A percentile compares a stretch with the other conserved stretches of the same genome.
phyloP scores from a whole-genome alignment of 192 early-diverging fungal genomes.

The Chytriomyces confervae region DNA sequence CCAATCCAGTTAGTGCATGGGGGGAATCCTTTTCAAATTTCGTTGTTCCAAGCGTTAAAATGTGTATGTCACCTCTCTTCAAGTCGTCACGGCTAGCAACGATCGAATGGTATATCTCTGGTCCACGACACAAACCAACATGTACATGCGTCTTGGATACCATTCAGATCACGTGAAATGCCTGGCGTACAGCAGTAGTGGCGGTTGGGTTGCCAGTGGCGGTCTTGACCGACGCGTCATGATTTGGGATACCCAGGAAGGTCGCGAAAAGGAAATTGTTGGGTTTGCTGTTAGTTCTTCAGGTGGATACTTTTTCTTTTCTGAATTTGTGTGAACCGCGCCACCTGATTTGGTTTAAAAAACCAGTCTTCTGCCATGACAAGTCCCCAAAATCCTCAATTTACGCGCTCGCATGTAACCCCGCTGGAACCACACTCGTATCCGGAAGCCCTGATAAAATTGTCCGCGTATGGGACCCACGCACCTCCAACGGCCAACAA shows the following conservation, averaged over 20 bases:
- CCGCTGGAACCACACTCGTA: constrained; percentile 77
- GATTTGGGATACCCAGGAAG: constrained; percentile 87
- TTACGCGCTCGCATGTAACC: constrained; percentile 86
- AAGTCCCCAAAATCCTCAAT: constrained; percentile 72
- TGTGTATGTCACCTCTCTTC: no score
- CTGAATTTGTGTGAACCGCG: background rate
- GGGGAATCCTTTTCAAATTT: no score
- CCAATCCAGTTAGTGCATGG: constrained; percentile 54
- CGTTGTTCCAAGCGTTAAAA: background rate
- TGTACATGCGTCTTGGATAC: constrained; percentile 70
- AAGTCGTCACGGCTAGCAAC: constrained; percentile 68
- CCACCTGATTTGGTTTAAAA: background rate
- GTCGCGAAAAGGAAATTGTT: constrained; percentile 36
- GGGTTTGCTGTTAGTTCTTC: constrained; percentile 30
- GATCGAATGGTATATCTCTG: constrained; percentile 88
- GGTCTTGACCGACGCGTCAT: constrained; percentile 87
- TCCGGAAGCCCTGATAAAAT: constrained; percentile 94
- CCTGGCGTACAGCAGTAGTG: constrained; percentile 75
- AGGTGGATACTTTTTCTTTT: constrained; percentile 20
- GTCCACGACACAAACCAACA: constrained; percentile 47
- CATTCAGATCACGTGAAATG: constrained; percentile 94
- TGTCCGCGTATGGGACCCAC: constrained; percentile 89
- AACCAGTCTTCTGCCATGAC: constrained; percentile 45
- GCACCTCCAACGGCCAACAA: constrained; percentile 60
- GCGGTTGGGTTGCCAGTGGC: constrained; percentile 83